These are phyloP conservation scores for Penicillium sp. DNA, from an alignment of 2,329 filamentous ascomycete species.

Conservation along the genomic window DNA sequence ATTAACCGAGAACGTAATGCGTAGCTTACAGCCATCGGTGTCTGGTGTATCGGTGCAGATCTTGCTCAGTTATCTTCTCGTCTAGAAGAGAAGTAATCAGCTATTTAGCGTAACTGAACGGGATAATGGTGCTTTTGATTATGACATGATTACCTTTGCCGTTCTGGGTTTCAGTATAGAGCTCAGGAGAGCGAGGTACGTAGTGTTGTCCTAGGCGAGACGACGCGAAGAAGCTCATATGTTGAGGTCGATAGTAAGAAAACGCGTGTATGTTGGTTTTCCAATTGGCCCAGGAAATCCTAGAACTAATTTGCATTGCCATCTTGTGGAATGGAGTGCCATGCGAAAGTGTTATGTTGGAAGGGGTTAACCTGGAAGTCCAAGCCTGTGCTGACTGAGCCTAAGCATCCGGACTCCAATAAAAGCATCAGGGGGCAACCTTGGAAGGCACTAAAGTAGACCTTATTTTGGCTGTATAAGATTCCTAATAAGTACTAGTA, in stretches of 20 bases:
- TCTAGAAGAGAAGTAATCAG: neutral
- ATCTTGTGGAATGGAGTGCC: neutral
- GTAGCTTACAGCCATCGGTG: slow-evolving; percentile 19
- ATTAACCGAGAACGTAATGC: neutral
- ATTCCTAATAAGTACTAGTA: too few species aligned
- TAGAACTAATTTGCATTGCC: neutral
- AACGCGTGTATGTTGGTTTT: neutral
- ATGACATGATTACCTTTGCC: neutral
- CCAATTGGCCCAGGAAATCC: neutral
- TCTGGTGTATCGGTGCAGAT: slow-evolving; percentile 19
- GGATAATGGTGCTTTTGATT: neutral
- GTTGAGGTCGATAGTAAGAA: neutral
- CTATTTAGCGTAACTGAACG: neutral
- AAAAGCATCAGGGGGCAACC: too few species aligned
- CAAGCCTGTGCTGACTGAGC: neutral
- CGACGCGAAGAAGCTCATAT: neutral
- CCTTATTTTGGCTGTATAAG: too few species aligned
- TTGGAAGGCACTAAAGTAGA: too few species aligned
- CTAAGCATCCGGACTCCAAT: neutral
- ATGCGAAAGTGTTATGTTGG: neutral
- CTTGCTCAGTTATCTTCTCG: slow-evolving; percentile 11
- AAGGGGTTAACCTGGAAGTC: neutral
- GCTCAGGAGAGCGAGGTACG: neutral
- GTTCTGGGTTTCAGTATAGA: neutral
- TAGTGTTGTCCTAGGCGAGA: neutral